These are phyloP conservation scores for Dendrothele bispora DNA, from an alignment of 768 basidiomycete genomes.

Conservation along the genomic window DNA sequence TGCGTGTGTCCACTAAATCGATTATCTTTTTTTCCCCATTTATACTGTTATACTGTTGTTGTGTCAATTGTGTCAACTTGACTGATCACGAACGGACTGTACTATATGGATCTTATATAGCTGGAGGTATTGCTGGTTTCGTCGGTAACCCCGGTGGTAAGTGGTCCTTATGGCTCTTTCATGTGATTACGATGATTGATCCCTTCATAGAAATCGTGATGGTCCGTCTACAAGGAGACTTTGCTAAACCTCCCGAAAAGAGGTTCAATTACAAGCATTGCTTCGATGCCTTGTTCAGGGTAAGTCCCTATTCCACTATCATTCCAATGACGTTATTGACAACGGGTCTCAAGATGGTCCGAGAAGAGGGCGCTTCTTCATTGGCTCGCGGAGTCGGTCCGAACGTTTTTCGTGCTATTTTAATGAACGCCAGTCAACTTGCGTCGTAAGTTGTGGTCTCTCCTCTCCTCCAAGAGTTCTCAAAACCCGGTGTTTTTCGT, in stretches of 20 bases:
- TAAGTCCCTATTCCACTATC: slow-evolving; percentile 37
- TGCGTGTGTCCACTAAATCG: slow-evolving; percentile 35
- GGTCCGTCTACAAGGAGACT: slow-evolving; percentile 90
- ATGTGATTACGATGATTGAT: background rate
- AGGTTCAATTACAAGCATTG: slow-evolving; percentile 89
- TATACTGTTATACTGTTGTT: background rate
- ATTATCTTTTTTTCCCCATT: background rate
- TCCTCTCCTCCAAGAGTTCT: too few relatives aligned
- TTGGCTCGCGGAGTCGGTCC: slow-evolving; percentile 77
- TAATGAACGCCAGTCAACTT: slow-evolving; percentile 93
- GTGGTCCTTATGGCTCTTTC: slow-evolving; percentile 15
- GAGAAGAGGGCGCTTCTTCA: slow-evolving; percentile 80
- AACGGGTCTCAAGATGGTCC: slow-evolving; percentile 62
- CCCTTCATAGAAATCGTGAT: slow-evolving; percentile 63
- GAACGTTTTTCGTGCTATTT: slow-evolving; percentile 80
- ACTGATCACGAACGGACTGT: slow-evolving; percentile 9
- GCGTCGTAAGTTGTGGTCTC: slow-evolving; percentile 62
- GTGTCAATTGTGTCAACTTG: too few relatives aligned
- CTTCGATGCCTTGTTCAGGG: slow-evolving; percentile 83
- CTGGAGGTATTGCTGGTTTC: slow-evolving; percentile 82
- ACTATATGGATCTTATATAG: slow-evolving; percentile 46
- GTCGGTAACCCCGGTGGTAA: slow-evolving; percentile 87
- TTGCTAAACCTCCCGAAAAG: slow-evolving; percentile 85
- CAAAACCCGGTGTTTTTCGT: too few relatives aligned
- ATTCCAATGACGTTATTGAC: slow-evolving; percentile 2